phyloP scores from a whole-genome alignment of 805 yeast genomes.

The Wickerhamiella hasegawae region DNA sequence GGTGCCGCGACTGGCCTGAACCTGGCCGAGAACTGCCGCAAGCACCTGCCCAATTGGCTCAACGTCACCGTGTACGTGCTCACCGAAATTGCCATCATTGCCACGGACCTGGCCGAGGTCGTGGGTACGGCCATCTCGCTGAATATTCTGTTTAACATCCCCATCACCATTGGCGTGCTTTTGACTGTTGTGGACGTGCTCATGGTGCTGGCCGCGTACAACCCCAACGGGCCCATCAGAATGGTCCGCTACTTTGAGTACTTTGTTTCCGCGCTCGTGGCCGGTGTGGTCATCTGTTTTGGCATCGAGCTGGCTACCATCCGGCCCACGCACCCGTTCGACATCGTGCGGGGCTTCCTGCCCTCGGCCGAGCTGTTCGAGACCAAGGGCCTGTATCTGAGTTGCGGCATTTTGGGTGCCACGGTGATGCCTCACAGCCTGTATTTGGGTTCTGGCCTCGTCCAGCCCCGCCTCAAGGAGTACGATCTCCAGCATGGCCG shows the following conservation, averaged over 20 bases:
- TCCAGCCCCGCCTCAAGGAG: conserved; percentile 67
- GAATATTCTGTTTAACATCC: conserved; percentile 59
- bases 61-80: conserved; percentile 47
- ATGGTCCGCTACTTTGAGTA: conserved; percentile 65
- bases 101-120: conserved; percentile 88
- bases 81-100: conserved; percentile 78
- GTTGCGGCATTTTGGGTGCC: conserved; percentile 80
- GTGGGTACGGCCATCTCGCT: conserved; percentile 85
- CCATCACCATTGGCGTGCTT: conserved; percentile 58
- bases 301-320: conserved; percentile 40
- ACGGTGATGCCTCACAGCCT: conserved; percentile 91
- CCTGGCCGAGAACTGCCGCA: conserved; percentile 68
- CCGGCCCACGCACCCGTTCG: conserved; percentile 33
- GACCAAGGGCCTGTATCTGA: conserved; percentile 52
- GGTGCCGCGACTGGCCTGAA: conserved; percentile 87
- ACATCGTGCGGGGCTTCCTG: conserved; percentile 48
- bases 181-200: conserved; percentile 72
- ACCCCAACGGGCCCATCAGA: conserved; percentile 58
- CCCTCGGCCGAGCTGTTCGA: conserved; percentile 48
- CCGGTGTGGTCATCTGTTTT: conserved; percentile 63
- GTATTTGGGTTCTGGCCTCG: conserved; percentile 73
- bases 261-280: conserved; percentile 54
- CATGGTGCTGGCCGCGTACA: conserved; percentile 60
- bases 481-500: conserved; percentile 44
- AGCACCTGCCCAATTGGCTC: conserved; percentile 50